Evolutionary conservation across 1,284 basidiomycete genomes (phyloP).

Genomic region (Austroboletus niveus): DNA sequence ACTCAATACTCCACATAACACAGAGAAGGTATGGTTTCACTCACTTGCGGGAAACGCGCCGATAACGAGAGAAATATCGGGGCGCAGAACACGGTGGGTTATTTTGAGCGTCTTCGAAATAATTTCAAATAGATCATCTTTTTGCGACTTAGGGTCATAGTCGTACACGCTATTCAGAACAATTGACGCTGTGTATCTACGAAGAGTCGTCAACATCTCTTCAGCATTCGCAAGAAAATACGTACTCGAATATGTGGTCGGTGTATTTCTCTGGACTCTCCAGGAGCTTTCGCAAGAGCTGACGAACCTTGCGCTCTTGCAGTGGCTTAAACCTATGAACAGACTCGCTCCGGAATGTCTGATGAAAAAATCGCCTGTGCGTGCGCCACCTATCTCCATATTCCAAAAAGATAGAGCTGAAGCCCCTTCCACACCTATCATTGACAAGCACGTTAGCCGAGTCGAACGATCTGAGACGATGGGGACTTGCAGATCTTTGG

Average conservation of each 20-base stretch:
- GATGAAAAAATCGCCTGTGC: conserved; percentile 39
- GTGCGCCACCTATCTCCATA: conserved; percentile 43
- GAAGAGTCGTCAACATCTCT: not conserved
- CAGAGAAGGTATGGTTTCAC: not conserved
- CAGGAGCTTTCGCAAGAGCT: conserved; percentile 35
- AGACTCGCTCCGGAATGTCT: conserved; percentile 31
- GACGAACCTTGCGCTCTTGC: conserved; percentile 32
- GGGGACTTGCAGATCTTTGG: conserved; percentile 12
- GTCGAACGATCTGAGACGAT: not conserved
- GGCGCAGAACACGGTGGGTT: conserved; percentile 5
- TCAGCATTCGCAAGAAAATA: not conserved
- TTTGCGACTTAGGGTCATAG: conserved; percentile 15
- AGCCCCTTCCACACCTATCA: conserved; percentile 41
- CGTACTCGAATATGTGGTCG: conserved; percentile 29
- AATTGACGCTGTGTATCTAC: conserved; percentile 28
- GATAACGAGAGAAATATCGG: conserved; percentile 23
- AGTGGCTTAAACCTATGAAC: conserved; percentile 27
- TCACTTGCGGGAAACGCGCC: conserved; percentile 22
- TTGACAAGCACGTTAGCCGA: conserved; percentile 16
- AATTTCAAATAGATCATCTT: conserved; percentile 16
- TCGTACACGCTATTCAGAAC: conserved; percentile 27
- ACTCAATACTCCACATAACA: not conserved
- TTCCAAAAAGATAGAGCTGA: conserved; percentile 33
- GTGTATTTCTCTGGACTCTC: conserved; percentile 26
- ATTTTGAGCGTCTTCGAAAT: conserved; percentile 9